phyloP scores from a whole-genome alignment of 2,329 filamentous ascomycete species.

The Paecilomyces sp. region DNA sequence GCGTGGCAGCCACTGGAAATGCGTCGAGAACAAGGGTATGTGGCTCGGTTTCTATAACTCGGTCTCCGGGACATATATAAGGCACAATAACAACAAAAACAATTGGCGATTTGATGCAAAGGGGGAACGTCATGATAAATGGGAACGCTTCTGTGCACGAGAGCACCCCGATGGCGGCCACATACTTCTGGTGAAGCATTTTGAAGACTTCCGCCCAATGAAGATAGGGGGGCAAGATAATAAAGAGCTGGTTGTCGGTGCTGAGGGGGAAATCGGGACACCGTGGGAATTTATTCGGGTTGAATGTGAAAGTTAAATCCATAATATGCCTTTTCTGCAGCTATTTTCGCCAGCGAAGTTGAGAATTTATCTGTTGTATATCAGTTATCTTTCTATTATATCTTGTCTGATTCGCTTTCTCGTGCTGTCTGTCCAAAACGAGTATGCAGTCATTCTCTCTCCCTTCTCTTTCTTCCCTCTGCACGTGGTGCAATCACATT shows the following conservation, averaged over 20 bases:
- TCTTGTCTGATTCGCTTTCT: no score
- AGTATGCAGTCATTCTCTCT: no score
- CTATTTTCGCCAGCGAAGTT: background rate
- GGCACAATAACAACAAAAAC: background rate
- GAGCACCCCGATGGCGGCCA: background rate
- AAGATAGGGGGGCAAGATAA: background rate
- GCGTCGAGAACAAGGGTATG: background rate
- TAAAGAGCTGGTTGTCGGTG: background rate
- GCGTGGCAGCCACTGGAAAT: conserved; percentile 1
- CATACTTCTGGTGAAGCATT: background rate
- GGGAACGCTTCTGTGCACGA: background rate
- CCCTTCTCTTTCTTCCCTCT: no score
- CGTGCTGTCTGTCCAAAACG: no score
- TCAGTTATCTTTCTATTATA: no score
- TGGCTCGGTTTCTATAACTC: background rate
- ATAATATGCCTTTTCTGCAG: background rate
- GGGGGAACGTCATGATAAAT: background rate
- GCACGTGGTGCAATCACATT: no score
- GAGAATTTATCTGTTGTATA: no score
- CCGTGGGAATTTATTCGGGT: background rate
- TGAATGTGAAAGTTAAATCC: background rate
- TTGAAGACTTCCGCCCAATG: background rate
- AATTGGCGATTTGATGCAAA: background rate
- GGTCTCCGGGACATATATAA: background rate
- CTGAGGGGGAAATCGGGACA: background rate